A percentile compares a stretch with the other conserved stretches of the same genome.
phyloP scores from a whole-genome alignment of 2,329 filamentous ascomycete species.

The Aureobasidium lini region DNA sequence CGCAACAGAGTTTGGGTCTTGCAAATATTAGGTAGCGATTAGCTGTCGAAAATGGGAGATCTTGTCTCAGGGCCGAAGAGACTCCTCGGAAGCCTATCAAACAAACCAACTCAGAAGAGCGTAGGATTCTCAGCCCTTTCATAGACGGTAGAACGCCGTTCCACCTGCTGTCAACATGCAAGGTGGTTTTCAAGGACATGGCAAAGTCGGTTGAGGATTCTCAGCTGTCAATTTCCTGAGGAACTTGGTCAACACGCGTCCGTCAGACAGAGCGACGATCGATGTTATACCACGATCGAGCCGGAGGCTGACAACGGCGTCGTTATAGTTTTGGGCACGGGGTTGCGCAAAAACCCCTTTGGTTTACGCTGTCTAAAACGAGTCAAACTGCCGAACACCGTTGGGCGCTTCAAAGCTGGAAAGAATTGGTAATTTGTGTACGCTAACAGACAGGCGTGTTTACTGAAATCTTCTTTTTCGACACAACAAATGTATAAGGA shows the following conservation, averaged over 20 bases:
- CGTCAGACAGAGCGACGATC: background rate
- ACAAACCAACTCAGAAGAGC: background rate
- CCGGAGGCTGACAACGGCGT: constrained; percentile 1
- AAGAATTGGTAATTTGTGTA: constrained; percentile 8
- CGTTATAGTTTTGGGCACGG: background rate
- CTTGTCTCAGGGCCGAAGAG: background rate
- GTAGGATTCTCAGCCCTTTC: too few relatives aligned
- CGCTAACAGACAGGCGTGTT: background rate
- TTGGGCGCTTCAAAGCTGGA: constrained; percentile 2
- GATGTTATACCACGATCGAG: constrained; percentile 1
- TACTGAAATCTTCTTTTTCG: background rate
- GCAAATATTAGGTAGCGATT: background rate
- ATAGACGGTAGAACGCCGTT: too few relatives aligned
- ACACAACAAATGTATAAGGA: background rate
- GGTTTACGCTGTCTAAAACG: constrained; percentile 7
- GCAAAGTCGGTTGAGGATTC: background rate
- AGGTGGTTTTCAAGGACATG: background rate
- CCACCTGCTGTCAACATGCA: background rate
- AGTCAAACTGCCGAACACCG: constrained; percentile 10
- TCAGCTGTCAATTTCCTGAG: too few relatives aligned
- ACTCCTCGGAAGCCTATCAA: background rate
- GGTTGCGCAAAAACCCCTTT: background rate
- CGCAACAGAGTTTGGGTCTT: background rate
- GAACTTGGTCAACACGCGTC: background rate
- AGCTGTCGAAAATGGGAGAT: background rate